Conservation (phyloP, 768 basidiomycete genomes). For the Calocybe indica region DNA sequence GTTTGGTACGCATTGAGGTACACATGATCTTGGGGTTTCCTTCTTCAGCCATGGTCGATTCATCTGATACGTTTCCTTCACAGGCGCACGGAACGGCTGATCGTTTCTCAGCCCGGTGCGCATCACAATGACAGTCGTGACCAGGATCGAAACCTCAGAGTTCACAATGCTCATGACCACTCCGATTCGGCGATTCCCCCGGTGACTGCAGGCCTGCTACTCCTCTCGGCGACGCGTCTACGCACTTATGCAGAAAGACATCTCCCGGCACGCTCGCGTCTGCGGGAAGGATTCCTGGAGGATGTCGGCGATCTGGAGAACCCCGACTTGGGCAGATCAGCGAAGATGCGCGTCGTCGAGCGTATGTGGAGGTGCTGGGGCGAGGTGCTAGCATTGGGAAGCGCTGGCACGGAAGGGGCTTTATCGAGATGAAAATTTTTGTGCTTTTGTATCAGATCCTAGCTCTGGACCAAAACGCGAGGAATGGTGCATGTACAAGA, state of each 20-base stretch:
- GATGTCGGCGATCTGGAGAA: slow-evolving; percentile 83
- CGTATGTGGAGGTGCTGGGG: slow-evolving; percentile 92
- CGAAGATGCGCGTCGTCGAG: slow-evolving; percentile 74
- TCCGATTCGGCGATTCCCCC: slow-evolving; percentile 23
- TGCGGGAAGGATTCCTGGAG: slow-evolving; percentile 77
- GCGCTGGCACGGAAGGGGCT: slow-evolving; percentile 11
- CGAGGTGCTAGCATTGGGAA: slow-evolving; percentile 55
- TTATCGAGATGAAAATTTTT: neutral
- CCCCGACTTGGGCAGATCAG: slow-evolving; percentile 55
- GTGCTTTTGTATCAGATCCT: neutral
- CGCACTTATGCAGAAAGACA: slow-evolving; percentile 55
- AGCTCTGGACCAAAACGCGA: neutral
- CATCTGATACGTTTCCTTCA: neutral
- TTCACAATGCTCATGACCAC: slow-evolving; percentile 1
- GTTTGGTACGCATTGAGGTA: slow-evolving; percentile 73
- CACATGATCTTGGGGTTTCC: slow-evolving; percentile 4
- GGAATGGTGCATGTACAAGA: neutral
- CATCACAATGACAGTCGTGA: slow-evolving; percentile 1
- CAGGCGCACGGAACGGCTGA: slow-evolving; percentile 65
- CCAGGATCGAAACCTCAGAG: slow-evolving; percentile 7
- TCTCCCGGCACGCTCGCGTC: slow-evolving; percentile 51
- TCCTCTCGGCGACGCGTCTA: slow-evolving; percentile 64
- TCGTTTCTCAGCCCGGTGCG: slow-evolving; percentile 41
- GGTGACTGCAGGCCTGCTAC: slow-evolving; percentile 65
- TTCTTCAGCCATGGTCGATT: neutral